Conservation (phyloP, 306 rosid species). For the Calophaca sinica region DNA sequence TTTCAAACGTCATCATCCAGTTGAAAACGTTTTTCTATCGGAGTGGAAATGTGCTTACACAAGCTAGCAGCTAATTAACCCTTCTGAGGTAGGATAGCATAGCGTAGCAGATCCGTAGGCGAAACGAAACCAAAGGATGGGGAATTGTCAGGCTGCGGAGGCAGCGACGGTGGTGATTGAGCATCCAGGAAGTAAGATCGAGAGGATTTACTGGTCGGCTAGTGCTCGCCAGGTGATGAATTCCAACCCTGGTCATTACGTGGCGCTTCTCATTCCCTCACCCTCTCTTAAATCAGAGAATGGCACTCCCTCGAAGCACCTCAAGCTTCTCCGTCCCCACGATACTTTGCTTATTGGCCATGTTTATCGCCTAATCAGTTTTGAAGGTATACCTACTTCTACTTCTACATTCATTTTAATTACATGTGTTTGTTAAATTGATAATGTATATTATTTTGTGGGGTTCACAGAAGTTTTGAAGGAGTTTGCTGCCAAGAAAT, state of each 20-base stretch:
- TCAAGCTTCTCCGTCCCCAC: conserved; percentile 80
- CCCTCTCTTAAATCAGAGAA: conserved; percentile 10
- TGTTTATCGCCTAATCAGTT: conserved; percentile 72
- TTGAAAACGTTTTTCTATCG: neutral
- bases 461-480: conserved; percentile 65
- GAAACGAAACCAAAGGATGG: conserved; percentile 49
- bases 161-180: conserved; percentile 79
- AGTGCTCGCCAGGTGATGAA: conserved; percentile 70
- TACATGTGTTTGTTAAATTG: neutral
- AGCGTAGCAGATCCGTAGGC: neutral
- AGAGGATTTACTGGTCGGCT: conserved; percentile 75
- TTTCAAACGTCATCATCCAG: neutral
- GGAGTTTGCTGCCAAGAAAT: conserved; percentile 78
- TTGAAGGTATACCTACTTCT: conserved; percentile 58
- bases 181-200: conserved; percentile 66
- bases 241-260: conserved; percentile 77
- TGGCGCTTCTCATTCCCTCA: conserved; percentile 60
- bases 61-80: neutral
- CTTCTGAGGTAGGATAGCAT: no score
- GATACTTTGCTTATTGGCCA: conserved; percentile 76
- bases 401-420: no score
- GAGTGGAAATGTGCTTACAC: neutral
- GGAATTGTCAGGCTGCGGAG: conserved; percentile 89
- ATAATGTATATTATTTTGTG: neutral
- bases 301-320: conserved; percentile 53